Conservation (phyloP, 768 basidiomycete genomes). For the Russula abietina region DNA sequence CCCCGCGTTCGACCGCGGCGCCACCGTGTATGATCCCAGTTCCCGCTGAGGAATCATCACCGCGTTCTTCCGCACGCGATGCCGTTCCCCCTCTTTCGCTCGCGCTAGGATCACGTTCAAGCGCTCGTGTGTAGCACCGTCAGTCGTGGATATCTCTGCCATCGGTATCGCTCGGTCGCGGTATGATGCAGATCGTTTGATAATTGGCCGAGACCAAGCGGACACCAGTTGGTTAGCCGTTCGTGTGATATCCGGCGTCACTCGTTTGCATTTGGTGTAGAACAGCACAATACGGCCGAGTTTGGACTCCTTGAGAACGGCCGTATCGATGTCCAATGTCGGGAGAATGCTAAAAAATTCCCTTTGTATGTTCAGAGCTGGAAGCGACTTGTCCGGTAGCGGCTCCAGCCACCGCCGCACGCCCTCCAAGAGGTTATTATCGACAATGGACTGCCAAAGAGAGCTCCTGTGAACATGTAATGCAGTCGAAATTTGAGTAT, state of each 20-base stretch:
- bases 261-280: slow-evolving; percentile 93
- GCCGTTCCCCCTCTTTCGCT: slow-evolving; percentile 62
- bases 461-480: slow-evolving; percentile 49
- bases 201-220: slow-evolving; percentile 84
- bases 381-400: slow-evolving; percentile 84
- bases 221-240: slow-evolving; percentile 81
- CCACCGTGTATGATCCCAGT: slow-evolving; percentile 72
- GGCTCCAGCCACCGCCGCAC: slow-evolving; percentile 92
- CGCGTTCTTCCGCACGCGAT: slow-evolving; percentile 66
- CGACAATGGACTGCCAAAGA: slow-evolving; percentile 86
- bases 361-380: slow-evolving; percentile 91
- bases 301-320: slow-evolving; percentile 84
- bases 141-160: slow-evolving; percentile 38
- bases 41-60: slow-evolving; percentile 78
- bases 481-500: slow-evolving; percentile 15
- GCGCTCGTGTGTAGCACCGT: slow-evolving; percentile 42
- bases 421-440: slow-evolving; percentile 89
- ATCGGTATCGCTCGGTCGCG: slow-evolving; percentile 65
- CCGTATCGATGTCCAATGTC: slow-evolving; percentile 89
- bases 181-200: slow-evolving; percentile 82
- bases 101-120: slow-evolving; percentile 65
- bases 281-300: slow-evolving; percentile 88
- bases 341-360: slow-evolving; percentile 79
- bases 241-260: slow-evolving; percentile 72
- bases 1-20: slow-evolving; percentile 56